Conservation (phyloP, 1,139 yeast species). For the Taphrina wiesneri region DNA sequence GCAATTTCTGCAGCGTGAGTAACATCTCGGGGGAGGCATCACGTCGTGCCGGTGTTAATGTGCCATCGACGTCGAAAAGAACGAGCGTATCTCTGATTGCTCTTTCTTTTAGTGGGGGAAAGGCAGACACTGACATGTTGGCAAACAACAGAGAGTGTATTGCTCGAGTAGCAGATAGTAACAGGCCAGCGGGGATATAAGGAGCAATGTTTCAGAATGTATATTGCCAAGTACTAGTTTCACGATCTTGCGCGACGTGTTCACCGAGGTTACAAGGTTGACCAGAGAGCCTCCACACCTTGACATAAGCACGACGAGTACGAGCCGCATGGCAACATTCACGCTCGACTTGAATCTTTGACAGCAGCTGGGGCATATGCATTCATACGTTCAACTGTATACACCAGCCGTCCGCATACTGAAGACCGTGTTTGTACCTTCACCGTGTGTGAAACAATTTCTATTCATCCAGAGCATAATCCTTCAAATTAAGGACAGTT, state of each 20-base stretch:
- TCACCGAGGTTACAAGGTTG: too few species aligned
- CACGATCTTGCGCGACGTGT: neutral
- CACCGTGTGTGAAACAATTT: neutral
- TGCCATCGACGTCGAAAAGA: conserved; percentile 96
- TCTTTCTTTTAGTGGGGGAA: conserved; percentile 46
- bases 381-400: neutral
- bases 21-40: conserved; percentile 77
- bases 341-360: neutral
- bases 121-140: conserved; percentile 14
- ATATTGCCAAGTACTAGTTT: neutral
- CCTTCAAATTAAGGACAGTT: neutral
- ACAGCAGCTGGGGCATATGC: neutral
- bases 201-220: neutral
- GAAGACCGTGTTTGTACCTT: too few species aligned
- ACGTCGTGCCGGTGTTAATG: conserved; percentile 96
- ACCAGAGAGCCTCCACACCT: too few species aligned
- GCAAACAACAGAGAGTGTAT: neutral
- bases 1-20: conserved; percentile 66
- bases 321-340: neutral
- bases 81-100: conserved; percentile 53
- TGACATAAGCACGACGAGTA: neutral
- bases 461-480: too few species aligned
- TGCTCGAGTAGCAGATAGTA: neutral
- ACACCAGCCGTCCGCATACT: too few species aligned
- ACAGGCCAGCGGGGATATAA: neutral